These are phyloP conservation scores for Viola odorata DNA, from an alignment of 345 rosid genomes.

Conservation along the genomic window DNA sequence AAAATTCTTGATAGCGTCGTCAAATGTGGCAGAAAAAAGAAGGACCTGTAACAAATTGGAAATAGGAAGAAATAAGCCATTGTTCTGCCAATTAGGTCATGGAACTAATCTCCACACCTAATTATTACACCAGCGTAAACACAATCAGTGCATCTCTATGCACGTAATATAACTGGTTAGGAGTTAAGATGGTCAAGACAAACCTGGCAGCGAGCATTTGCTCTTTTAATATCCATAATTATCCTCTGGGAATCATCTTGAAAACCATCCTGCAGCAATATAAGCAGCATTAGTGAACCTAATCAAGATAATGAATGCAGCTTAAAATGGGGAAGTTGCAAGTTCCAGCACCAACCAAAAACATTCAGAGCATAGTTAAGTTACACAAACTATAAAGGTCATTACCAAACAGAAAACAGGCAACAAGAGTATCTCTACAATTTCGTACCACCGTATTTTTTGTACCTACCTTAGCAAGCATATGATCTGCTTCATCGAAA, in stretches of 20 bases:
- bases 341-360: not conserved
- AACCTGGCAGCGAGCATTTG: slow-evolving; percentile 64
- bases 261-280: slow-evolving; percentile 76
- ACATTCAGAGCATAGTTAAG: too few relatives aligned
- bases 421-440: too few relatives aligned
- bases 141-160: not conserved
- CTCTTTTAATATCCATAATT: slow-evolving; percentile 71
- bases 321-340: too few relatives aligned
- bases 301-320: too few relatives aligned
- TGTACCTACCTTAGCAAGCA: slow-evolving; percentile 79
- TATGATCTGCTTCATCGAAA: slow-evolving; percentile 97
- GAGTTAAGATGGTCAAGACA: slow-evolving; percentile 9
- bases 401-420: too few relatives aligned
- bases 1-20: slow-evolving; percentile 72
- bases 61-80: slow-evolving; percentile 1
- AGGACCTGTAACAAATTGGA: slow-evolving; percentile 48
- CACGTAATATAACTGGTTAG: not conserved
- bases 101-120: not conserved
- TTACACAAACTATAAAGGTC: too few relatives aligned
- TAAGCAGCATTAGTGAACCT: slow-evolving; percentile 6
- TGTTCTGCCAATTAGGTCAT: not conserved
- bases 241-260: slow-evolving; percentile 83
- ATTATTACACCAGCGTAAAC: not conserved
- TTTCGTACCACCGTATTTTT: too few relatives aligned
- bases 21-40: slow-evolving; percentile 90